Base-by-base conservation (phyloP, 1,284 basidiomycete species). In the Xerocomus minutiporus region DNA sequence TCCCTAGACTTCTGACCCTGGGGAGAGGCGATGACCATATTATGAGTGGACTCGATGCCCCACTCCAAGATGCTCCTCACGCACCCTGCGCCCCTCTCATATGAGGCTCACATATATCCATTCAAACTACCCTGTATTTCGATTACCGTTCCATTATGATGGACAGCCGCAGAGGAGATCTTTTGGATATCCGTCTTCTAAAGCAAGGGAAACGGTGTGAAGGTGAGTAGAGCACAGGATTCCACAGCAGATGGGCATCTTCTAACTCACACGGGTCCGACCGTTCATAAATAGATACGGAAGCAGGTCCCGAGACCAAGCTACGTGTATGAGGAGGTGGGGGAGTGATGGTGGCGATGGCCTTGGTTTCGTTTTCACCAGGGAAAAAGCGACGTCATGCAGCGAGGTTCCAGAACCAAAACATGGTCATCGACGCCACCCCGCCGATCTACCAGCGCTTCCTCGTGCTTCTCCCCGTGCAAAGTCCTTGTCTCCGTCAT, bases 1-100 rank as follows among this genome's bases (percentile, higher is more conserved):
- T 43, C 48, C 35, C 40, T 50, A n/a, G 34, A 20, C 25, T n/a
- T 25, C 43, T 11, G n/a, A 41, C 56, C 54, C 29, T 39, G 53
- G 8, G 17, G 9, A 31, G 35, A 32, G 41, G 56, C 52, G 38
- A 44, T 51, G 52, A n/a, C 36, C 38, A 39, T 34, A 28, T 35
- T 13, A 50, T 55, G 42, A 54, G 42, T 40, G 32, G 35, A 38
- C 31, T 40, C 13, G 41, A 26, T 29, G 41, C 41, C 26, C 41
- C 40, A 41, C 40, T 40, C 8, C 12, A 13, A 23, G 23, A 4
- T 25, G 17, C 13, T 36, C 35, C 35, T 17, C 35, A 36, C 35
- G 36, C n/a, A 36, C n/a, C 36, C 36, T 38, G 36, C 20, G 17
- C 36, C n/a, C 8, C 36, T 13, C 23, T 13, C 9, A 8, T 25